Evolutionary conservation across 2,329 filamentous ascomycete genomes (phyloP), one percentile per base, ranked within the genome.

Genomic region (Xylariales sp.): DNA sequence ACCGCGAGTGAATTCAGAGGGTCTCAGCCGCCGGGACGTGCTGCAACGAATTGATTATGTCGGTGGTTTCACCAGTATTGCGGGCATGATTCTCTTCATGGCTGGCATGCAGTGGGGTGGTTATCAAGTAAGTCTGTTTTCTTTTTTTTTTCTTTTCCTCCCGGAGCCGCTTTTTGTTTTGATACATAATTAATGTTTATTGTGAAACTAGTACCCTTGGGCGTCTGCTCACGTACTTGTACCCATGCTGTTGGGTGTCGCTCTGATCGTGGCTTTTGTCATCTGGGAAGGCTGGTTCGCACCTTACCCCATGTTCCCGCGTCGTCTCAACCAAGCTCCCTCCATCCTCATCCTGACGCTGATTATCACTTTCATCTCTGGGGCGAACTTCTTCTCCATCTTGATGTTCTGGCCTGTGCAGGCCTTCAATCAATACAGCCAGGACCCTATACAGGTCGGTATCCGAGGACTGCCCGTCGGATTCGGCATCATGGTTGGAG

Each of bases 391-490:
- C 56, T 74, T 77, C 51, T 69, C 70, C 0, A 60, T 73, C 12
- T 52, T 76, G 19, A 64, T 75, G 52, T 78, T 83, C 54, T 83
- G 78, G 78, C 77, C 76, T 5, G 79, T 76, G 0, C 73, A 83
- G 54, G 71, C 75, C 1, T 81, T 76, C 60, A 82, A 82, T 46
- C 72, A 82, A 8, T 83, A 82, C 51, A 76, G 76, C 6, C 76
- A 84, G 45, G 76, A 83, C 45, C 78, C 80, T 1, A 56, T 81
- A 14, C 69, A 67, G 16, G 72, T 85, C 38, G 82, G 82, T n/a
- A 60, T 85, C 41, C 72, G 81, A 40, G 77, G 76, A 28, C 57
- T 86, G 5, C 81, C 81, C 2, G 70, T 85, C 44, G 80, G 77
- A 2, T 78, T 84, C 43, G 71, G 72, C 17, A 81, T 85, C 50